Conservation (phyloP, 257 asterid genomes). For the Primulina huaijiensis region DNA sequence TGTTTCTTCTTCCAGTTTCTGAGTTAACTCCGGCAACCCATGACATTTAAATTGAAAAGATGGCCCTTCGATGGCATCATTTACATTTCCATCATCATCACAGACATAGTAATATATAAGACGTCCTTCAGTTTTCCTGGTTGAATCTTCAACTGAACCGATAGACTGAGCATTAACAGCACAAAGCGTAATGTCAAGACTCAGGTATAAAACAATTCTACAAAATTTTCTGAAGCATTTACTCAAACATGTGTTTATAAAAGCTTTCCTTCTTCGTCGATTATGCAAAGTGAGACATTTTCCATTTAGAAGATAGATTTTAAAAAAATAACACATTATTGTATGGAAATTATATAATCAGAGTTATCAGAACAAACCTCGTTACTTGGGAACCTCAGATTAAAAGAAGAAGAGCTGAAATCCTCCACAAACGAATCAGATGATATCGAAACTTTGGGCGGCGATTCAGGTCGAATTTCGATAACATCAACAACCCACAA, state of each 20-base stretch:
- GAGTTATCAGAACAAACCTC: constrained; percentile 28
- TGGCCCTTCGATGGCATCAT: constrained; percentile 41
- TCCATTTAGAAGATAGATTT: neutral
- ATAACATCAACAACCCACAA: constrained; percentile 69
- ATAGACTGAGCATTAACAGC: constrained; percentile 34
- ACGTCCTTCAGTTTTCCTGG: constrained; percentile 57
- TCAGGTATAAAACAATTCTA: neutral
- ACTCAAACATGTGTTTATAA: too few relatives aligned
- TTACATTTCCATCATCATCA: constrained; percentile 52
- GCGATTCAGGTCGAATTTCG: constrained; percentile 45
- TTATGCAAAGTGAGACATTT: neutral
- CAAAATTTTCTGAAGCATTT: neutral
- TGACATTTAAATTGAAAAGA: constrained; percentile 70
- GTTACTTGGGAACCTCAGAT: constrained; percentile 29
- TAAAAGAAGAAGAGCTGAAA: constrained; percentile 43
- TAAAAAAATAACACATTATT: neutral
- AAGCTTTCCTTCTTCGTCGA: neutral
- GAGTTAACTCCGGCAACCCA: constrained; percentile 61
- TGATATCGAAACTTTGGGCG: constrained; percentile 33
- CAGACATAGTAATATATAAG: constrained; percentile 57
- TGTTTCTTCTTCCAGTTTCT: constrained; percentile 66
- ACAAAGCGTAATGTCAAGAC: constrained; percentile 1
- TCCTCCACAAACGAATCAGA: constrained; percentile 38
- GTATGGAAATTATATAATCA: neutral
- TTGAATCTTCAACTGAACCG: constrained; percentile 29